A percentile compares a stretch with the other conserved stretches of the same genome.
Conservation (phyloP, 2,329 filamentous ascomycete genomes). For the Aspergillus sp. region DNA sequence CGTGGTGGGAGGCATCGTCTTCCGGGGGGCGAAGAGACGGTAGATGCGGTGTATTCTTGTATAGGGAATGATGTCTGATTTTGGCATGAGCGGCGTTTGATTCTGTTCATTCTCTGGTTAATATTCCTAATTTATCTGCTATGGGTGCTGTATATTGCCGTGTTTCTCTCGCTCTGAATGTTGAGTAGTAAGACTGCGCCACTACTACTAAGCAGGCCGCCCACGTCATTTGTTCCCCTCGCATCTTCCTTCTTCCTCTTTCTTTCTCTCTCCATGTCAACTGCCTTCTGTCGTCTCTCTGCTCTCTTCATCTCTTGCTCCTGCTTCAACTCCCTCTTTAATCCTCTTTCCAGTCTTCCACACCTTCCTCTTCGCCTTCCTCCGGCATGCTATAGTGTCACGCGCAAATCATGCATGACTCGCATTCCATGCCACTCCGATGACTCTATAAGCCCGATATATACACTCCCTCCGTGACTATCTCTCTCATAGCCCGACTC, state of each 20-base stretch:
- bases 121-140: background rate
- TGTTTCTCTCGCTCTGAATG: too few relatives aligned
- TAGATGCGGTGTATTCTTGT: slow-evolving; percentile 24
- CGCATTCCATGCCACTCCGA: background rate
- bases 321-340: background rate
- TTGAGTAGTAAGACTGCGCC: too few relatives aligned
- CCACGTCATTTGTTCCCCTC: slow-evolving; percentile 7
- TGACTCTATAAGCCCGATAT: background rate
- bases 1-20: slow-evolving; percentile 83
- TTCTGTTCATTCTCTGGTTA: background rate
- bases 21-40: slow-evolving; percentile 70
- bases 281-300: too few relatives aligned
- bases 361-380: background rate
- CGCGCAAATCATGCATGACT: slow-evolving; percentile 3
- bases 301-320: slow-evolving; percentile 1
- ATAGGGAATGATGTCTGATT: background rate
- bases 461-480: background rate
- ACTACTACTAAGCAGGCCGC: background rate
- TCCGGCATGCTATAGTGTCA: background rate
- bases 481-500: slow-evolving; percentile 1
- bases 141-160: too few relatives aligned
- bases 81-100: background rate
- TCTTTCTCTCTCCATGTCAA: background rate
- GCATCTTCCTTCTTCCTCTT: background rate
- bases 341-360: background rate